Percentiles rank a stretch among this genome's conserved stretches.
phyloP scores from a whole-genome alignment of 2,329 filamentous ascomycete species.

The Neofusicoccum sp. region DNA sequence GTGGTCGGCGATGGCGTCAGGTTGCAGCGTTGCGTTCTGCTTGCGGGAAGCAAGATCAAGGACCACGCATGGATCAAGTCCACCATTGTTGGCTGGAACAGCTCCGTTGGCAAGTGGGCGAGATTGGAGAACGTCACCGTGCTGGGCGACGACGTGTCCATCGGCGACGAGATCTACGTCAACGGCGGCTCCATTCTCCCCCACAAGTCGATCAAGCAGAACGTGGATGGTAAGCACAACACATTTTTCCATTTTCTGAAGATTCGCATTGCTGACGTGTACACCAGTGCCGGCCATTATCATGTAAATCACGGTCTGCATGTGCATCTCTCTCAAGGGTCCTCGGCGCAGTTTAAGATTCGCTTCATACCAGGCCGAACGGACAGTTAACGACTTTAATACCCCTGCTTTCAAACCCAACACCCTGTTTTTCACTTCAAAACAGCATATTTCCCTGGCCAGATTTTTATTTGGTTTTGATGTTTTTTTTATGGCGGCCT shows the following conservation, averaged over 20 bases:
- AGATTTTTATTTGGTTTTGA: background rate
- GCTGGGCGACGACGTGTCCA: conserved; percentile 94
- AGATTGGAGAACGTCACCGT: conserved; percentile 98
- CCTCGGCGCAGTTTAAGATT: conserved; percentile 2
- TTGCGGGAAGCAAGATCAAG: conserved; percentile 91
- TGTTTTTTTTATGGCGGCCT: background rate
- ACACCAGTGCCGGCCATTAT: conserved; percentile 47
- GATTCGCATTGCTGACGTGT: conserved; percentile 25
- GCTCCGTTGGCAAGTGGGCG: conserved; percentile 91
- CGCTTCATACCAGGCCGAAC: background rate
- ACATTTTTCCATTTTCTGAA: background rate
- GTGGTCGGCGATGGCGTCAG: conserved; percentile 92
- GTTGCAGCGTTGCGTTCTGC: conserved; percentile 87
- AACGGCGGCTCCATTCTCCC: conserved; percentile 94
- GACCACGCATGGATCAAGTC: conserved; percentile 99
- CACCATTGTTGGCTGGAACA: conserved; percentile 98
- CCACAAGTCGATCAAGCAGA: conserved; percentile 98
- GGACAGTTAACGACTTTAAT: conserved; percentile 20
- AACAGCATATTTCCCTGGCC: background rate
- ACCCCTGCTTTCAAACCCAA: conserved; percentile 1
- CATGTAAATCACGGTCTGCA: conserved; percentile 40
- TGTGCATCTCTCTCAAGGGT: background rate
- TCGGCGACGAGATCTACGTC: conserved; percentile 97
- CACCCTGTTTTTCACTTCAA: background rate
- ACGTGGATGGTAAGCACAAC: conserved; percentile 70